Conservation (phyloP, 2,329 filamentous ascomycete species). For the Xylariomycetidae sp. region DNA sequence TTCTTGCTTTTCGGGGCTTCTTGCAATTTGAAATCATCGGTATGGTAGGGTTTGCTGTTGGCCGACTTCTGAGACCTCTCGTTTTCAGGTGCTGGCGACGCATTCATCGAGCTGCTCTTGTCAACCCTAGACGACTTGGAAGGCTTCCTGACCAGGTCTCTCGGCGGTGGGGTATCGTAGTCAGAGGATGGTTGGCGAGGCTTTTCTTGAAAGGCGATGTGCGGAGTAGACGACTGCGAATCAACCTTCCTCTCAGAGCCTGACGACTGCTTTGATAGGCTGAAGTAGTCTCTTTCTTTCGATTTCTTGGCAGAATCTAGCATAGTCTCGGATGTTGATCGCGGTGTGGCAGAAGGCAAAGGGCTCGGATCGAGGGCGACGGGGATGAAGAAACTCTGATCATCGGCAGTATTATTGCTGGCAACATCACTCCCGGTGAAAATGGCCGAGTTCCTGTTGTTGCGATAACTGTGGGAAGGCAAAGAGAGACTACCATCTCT, state of each 20-base stretch:
- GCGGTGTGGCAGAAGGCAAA: conserved; percentile 49
- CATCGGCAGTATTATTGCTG: conserved; percentile 41
- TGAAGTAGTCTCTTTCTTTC: conserved; percentile 59
- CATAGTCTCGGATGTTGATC: conserved; percentile 45
- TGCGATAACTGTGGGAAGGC: conserved; percentile 72
- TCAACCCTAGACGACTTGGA: conserved; percentile 39
- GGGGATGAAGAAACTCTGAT: conserved; percentile 71
- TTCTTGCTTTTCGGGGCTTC: conserved; percentile 69
- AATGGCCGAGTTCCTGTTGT: conserved; percentile 68
- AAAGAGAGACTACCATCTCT: conserved; percentile 61
- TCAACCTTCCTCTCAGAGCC: conserved; percentile 42
- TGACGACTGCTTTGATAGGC: conserved; percentile 34
- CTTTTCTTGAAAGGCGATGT: conserved; percentile 89
- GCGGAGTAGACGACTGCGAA: conserved; percentile 63
- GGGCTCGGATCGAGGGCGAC: conserved; percentile 70
- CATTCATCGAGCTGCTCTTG: conserved; percentile 27
- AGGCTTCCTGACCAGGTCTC: conserved; percentile 41
- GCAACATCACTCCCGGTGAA: conserved; percentile 44
- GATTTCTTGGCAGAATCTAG: conserved; percentile 39
- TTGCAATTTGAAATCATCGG: conserved; percentile 71
- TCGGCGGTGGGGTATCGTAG: conserved; percentile 50
- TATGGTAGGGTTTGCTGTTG: conserved; percentile 31
- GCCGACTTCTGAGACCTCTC: conserved; percentile 33
- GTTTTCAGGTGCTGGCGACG: conserved; percentile 29
- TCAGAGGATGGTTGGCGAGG: conserved; percentile 61